Evolutionary conservation across 345 rosid species (phyloP).

Genomic region (Boechera stricta): DNA sequence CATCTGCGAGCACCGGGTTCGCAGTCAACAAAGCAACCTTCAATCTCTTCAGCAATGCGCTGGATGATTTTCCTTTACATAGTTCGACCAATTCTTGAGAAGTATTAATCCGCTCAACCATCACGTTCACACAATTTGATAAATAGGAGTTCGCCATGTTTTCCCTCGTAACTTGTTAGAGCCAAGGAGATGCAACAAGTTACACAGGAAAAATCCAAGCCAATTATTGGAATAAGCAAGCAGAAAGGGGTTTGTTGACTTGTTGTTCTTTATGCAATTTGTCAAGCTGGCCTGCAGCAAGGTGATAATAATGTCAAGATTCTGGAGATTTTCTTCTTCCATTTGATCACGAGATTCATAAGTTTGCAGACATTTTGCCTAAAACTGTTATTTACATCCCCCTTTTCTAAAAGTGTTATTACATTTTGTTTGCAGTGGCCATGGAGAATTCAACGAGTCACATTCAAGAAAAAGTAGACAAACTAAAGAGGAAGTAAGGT

Average conservation of each 20-base stretch:
- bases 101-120: constrained; percentile 42
- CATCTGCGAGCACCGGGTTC: constrained; percentile 39
- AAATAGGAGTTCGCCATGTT: constrained; percentile 36
- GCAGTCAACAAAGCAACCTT: constrained; percentile 42
- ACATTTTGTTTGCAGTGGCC: constrained; percentile 14
- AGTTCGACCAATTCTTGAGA: constrained; percentile 39
- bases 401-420: constrained; percentile 11
- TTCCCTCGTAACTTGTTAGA: background rate
- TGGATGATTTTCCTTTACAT: constrained; percentile 32
- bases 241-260: constrained; percentile 1
- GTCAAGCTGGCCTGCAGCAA: constrained; percentile 32
- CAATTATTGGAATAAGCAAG: constrained; percentile 18
- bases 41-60: constrained; percentile 42
- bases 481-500: background rate
- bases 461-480: constrained; percentile 34
- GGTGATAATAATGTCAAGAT: constrained; percentile 17
- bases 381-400: background rate
- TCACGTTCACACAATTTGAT: constrained; percentile 20
- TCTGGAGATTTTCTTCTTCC: constrained; percentile 11
- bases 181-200: constrained; percentile 23
- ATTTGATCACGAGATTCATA: constrained; percentile 9
- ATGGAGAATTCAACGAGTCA: constrained; percentile 33
- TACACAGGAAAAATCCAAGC: constrained; percentile 10
- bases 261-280: constrained; percentile 15
- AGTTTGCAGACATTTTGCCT: constrained; percentile 15